These are phyloP conservation scores for Oldenlandia corymbosa DNA, from an alignment of 257 asterid genomes.

Conservation along the genomic window DNA sequence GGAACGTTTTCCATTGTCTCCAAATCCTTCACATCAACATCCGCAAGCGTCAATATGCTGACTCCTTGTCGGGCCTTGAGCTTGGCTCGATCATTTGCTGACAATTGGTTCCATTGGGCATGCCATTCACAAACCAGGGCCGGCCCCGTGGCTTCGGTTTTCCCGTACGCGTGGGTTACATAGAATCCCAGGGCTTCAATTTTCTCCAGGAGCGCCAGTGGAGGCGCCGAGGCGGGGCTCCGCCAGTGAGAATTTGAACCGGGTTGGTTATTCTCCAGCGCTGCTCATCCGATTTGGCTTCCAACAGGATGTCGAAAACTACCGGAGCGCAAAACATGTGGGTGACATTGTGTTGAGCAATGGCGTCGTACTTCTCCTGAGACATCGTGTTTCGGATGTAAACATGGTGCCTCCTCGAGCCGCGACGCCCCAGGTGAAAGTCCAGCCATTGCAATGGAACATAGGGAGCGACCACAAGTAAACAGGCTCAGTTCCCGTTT, in stretches of 20 bases:
- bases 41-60: slow-evolving; percentile 58
- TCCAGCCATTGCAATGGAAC: slow-evolving; percentile 98
- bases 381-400: slow-evolving; percentile 74
- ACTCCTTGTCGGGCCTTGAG: slow-evolving; percentile 76
- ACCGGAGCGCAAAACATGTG: slow-evolving; percentile 94
- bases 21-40: slow-evolving; percentile 59
- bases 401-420: slow-evolving; percentile 88
- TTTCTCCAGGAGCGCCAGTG: slow-evolving; percentile 48
- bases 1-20: slow-evolving; percentile 57
- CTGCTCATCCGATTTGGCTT: slow-evolving; percentile 51
- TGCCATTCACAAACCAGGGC: slow-evolving; percentile 86
- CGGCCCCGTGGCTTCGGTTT: slow-evolving; percentile 90
- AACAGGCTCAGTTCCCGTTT: slow-evolving; percentile 66
- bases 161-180: slow-evolving; percentile 78
- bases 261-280: slow-evolving; percentile 25
- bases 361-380: slow-evolving; percentile 48
- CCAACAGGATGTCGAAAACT: slow-evolving; percentile 58
- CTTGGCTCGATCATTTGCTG: slow-evolving; percentile 30
- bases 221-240: slow-evolving; percentile 93
- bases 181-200: slow-evolving; percentile 64
- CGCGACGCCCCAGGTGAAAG: slow-evolving; percentile 87
- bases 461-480: slow-evolving; percentile 89
- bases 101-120: slow-evolving; percentile 43
- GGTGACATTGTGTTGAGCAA: slow-evolving; percentile 50
- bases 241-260: slow-evolving; percentile 66